These are phyloP conservation scores for Trichoderma oligosporum DNA, from an alignment of 2,329 filamentous ascomycete species.

Conservation along the genomic window DNA sequence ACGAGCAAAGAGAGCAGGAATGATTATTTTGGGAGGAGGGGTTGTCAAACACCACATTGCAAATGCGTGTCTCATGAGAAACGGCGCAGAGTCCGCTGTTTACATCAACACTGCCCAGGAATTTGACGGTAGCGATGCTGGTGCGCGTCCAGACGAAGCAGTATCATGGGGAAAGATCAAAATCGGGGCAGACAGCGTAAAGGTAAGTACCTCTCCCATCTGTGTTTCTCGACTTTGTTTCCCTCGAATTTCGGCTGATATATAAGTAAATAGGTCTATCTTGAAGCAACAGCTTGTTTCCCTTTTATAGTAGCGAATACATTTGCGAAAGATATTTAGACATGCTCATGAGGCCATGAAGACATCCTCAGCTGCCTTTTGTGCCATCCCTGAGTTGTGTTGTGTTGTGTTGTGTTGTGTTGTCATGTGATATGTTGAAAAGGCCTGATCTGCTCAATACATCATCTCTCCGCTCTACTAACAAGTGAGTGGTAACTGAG, in stretches of 20 bases:
- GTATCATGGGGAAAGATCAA: constrained; percentile 99
- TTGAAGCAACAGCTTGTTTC: constrained; percentile 62
- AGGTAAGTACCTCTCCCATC: constrained; percentile 53
- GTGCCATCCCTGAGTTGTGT: no score
- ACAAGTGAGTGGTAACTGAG: no score
- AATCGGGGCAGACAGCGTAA: constrained; percentile 78
- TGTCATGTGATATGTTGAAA: no score
- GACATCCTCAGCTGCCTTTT: background rate
- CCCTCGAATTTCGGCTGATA: background rate
- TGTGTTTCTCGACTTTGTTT: background rate
- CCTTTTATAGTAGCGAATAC: constrained; percentile 65
- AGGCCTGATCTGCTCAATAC: background rate
- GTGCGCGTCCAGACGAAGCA: constrained; percentile 90
- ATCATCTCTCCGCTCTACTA: no score
- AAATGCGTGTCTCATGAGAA: constrained; percentile 95
- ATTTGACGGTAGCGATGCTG: constrained; percentile 95
- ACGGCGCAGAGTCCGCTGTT: constrained; percentile 92
- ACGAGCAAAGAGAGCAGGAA: constrained; percentile 80
- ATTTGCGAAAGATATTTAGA: constrained; percentile 53
- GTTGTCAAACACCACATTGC: constrained; percentile 98
- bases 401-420: no score
- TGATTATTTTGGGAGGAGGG: constrained; percentile 92
- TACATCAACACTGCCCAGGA: constrained; percentile 98
- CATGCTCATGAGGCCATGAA: constrained; percentile 10
- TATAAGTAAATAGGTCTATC: constrained; percentile 49